Evolutionary conservation across 1,284 basidiomycete species (phyloP).

Genomic region (Ustilago nuda): DNA sequence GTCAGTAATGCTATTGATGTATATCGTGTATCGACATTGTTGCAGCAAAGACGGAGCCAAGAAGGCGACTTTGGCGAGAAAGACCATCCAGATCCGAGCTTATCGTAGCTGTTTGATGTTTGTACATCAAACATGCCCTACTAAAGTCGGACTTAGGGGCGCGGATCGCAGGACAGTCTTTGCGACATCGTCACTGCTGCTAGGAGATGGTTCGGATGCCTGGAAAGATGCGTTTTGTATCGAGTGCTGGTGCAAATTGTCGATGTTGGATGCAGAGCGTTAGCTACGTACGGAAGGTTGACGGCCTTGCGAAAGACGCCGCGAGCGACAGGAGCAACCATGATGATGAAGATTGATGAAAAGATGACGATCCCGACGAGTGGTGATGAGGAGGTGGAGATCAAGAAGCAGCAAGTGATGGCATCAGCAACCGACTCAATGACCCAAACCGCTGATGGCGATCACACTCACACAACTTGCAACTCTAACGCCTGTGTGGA

Average conservation of each 20-base stretch:
- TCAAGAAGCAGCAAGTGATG: conserved; percentile 14
- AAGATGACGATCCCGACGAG: conserved; percentile 29
- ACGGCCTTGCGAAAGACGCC: conserved; percentile 73
- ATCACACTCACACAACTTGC: conserved; percentile 2
- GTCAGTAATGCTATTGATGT: conserved; percentile 13
- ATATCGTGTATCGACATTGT: not conserved
- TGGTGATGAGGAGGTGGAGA: conserved; percentile 33
- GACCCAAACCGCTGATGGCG: conserved; percentile 20
- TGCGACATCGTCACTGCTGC: not conserved
- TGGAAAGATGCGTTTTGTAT: not conserved
- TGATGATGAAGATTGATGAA: conserved; percentile 31
- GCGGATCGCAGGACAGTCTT: not conserved
- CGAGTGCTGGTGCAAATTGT: not conserved
- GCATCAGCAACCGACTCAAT: conserved; percentile 16
- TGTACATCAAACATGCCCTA: not conserved
- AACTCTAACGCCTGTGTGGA: not conserved
- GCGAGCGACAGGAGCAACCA: conserved; percentile 55
- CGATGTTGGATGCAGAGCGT: conserved; percentile 2
- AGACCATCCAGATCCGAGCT: not conserved
- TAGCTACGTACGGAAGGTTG: conserved; percentile 74
- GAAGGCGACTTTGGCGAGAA: not conserved
- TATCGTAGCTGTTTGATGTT: not conserved
- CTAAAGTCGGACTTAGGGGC: not conserved
- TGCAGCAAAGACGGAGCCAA: not conserved
- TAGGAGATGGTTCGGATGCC: not conserved